phyloP scores from a whole-genome alignment of 345 rosid genomes.

The Sonneratia alba region DNA sequence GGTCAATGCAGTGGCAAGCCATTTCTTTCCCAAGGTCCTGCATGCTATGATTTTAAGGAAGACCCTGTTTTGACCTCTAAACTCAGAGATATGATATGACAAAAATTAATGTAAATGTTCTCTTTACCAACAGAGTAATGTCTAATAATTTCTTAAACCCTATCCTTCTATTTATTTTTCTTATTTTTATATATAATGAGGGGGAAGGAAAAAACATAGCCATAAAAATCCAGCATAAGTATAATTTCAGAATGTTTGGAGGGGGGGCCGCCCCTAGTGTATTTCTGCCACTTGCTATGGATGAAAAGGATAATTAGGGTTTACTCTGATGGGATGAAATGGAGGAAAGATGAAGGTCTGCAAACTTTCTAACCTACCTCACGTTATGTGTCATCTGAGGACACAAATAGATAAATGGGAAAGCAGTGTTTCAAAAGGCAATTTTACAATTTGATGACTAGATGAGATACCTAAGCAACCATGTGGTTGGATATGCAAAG shows the following conservation, averaged over 20 bases:
- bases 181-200: not conserved
- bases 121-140: not conserved
- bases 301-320: not conserved
- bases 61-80: not conserved
- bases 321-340: not conserved
- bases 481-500: not conserved
- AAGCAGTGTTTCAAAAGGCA: not conserved
- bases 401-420: not conserved
- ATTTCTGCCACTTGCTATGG: not conserved
- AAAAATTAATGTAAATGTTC: not conserved
- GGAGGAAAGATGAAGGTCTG: not conserved
- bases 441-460: not conserved
- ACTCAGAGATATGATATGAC: not conserved
- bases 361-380: not conserved
- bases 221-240: not conserved
- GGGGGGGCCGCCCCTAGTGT: not conserved
- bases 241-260: not conserved
- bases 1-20: not conserved
- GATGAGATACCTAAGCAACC: not conserved
- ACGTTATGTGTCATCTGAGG: not conserved
- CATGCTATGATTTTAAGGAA: not conserved
- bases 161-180: not conserved
- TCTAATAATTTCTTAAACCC: too few relatives aligned
- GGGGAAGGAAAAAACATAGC: not conserved
- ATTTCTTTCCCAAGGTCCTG: not conserved